Percentiles rank a stretch among this genome's conserved stretches.
phyloP scores from a whole-genome alignment of 2,329 filamentous ascomycete species.

The Epichloe hybrida region DNA sequence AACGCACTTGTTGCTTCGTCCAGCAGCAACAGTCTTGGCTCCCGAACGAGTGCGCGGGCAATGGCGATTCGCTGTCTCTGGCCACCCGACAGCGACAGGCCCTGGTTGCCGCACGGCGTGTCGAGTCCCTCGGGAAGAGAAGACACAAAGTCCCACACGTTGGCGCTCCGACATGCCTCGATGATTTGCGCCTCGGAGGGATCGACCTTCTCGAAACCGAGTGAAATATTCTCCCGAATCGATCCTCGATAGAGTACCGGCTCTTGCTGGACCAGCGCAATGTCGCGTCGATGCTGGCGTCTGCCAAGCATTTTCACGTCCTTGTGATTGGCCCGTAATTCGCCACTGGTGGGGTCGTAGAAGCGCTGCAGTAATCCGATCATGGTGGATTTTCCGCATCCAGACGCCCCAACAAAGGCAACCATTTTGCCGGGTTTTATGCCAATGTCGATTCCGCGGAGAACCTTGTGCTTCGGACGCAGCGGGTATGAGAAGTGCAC shows the following conservation, averaged over 20 bases:
- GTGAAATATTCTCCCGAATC: constrained; percentile 41
- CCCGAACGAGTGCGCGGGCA: constrained; percentile 54
- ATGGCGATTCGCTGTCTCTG: constrained; percentile 63
- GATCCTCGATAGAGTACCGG: constrained; percentile 33
- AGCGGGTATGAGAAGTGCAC: constrained; percentile 45
- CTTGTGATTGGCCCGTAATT: constrained; percentile 15
- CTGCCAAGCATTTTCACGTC: constrained; percentile 19
- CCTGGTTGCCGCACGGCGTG: constrained; percentile 51
- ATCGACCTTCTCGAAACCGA: constrained; percentile 25
- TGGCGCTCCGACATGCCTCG: constrained; percentile 38
- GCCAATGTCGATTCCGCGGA: constrained; percentile 25
- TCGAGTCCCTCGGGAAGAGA: constrained; percentile 46
- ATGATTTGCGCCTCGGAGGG: constrained; percentile 27
- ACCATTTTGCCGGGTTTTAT: constrained; percentile 34
- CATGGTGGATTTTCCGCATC: constrained; percentile 48
- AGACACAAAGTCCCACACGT: constrained; percentile 41
- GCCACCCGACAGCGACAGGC: constrained; percentile 57
- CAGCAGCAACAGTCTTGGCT: constrained; percentile 52
- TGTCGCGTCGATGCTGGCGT: constrained; percentile 18
- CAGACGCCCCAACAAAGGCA: constrained; percentile 43
- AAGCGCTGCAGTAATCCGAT: constrained; percentile 37
- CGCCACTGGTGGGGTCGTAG: constrained; percentile 22
- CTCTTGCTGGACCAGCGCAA: constrained; percentile 29
- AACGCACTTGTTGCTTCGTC: constrained; percentile 58
- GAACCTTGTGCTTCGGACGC: constrained; percentile 20